Evolutionary conservation across 1,139 yeast species (phyloP).

Genomic region (Saccharomyces hybrid): DNA sequence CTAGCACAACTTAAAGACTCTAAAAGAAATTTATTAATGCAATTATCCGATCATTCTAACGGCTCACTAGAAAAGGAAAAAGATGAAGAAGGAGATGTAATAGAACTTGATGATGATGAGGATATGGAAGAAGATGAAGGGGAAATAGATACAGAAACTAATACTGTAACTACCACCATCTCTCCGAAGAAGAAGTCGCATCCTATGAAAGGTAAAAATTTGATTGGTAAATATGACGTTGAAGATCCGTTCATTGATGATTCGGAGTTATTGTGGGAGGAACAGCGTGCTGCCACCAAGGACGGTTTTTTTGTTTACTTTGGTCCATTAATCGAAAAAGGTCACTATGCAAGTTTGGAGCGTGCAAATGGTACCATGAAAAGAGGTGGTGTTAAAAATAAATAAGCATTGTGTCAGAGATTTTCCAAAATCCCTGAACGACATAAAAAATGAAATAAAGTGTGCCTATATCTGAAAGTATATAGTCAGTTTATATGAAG

Average conservation of each 20-base stretch:
- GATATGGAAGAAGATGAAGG: slow-evolving; percentile 31
- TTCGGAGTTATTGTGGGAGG: slow-evolving; percentile 86
- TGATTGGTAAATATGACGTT: slow-evolving; percentile 82
- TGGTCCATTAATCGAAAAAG: slow-evolving; percentile 83
- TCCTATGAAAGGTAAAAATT: slow-evolving; percentile 48
- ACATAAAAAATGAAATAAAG: background rate
- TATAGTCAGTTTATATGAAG: background rate
- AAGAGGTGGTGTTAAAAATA: slow-evolving; percentile 30
- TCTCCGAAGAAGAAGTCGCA: slow-evolving; percentile 32
- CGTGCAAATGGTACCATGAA: slow-evolving; percentile 38
- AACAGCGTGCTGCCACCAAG: slow-evolving; percentile 82
- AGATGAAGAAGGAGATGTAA: slow-evolving; percentile 52
- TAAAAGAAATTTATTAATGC: slow-evolving; percentile 50
- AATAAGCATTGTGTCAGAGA: slow-evolving; percentile 1
- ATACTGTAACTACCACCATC: slow-evolving; percentile 18
- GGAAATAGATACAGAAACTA: slow-evolving; percentile 25
- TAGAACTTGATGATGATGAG: slow-evolving; percentile 31
- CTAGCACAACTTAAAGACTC: slow-evolving; percentile 60
- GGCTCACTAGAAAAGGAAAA: slow-evolving; percentile 47
- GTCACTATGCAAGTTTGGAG: slow-evolving; percentile 37
- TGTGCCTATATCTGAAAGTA: background rate
- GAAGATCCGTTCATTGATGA: slow-evolving; percentile 97
- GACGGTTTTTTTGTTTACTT: slow-evolving; percentile 96
- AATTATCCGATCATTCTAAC: slow-evolving; percentile 39
- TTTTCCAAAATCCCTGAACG: background rate